Evolutionary conservation across 371 early-diverging fungal genomes (phyloP), one percentile per base, ranked within the genome.

Genomic region (Nematocida sp.): DNA sequence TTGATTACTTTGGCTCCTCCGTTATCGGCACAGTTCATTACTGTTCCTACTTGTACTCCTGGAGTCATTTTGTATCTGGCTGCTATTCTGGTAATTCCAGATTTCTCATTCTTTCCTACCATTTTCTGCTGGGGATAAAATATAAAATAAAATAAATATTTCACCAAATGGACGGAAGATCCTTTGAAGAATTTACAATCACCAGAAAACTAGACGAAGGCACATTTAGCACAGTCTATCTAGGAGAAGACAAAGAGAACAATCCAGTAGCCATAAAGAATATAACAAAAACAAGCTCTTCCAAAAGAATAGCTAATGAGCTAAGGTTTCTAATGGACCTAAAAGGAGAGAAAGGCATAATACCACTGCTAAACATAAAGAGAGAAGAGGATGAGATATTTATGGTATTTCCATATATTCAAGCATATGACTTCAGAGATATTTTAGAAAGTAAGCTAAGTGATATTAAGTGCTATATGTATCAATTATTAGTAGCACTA

Each of bases 21-120:
- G 90, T 99, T 99, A 85, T 99, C 99, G 67, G 97, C 96, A 85
- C 96, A 95, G 87, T 93, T 95, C 87, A 96, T 91, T 78, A 94
- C 90, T 57, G 99, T 94, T 82, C 94, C 97, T 78, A 95, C 94
- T 78, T 98, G 98, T 77, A 97, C 87, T 90, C 94, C 98, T 79
- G 94, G 89, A 80, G 97, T 91, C 55, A 70, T 70, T 32, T 47
- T 70, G 53, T 70, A 70, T 48, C 74, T 65, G 34, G 49, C 13
- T 51, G 46, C 60, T 27, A 70, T 70, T 60, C 74, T 58, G 37
- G 35, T 70, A 37, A 70, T 57, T 60, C 74, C 74, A 49, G 74
- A 70, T 40, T 70, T 70, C 47, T 70, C 74, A 38, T 70, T 70
- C 74, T 70, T 70, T 58, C 74, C 74, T 47, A 70, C 74, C 74